Evolutionary conservation across 2,329 filamentous ascomycete genomes (phyloP), one percentile per base, ranked within the genome.

Genomic region (Xylaria sp.): DNA sequence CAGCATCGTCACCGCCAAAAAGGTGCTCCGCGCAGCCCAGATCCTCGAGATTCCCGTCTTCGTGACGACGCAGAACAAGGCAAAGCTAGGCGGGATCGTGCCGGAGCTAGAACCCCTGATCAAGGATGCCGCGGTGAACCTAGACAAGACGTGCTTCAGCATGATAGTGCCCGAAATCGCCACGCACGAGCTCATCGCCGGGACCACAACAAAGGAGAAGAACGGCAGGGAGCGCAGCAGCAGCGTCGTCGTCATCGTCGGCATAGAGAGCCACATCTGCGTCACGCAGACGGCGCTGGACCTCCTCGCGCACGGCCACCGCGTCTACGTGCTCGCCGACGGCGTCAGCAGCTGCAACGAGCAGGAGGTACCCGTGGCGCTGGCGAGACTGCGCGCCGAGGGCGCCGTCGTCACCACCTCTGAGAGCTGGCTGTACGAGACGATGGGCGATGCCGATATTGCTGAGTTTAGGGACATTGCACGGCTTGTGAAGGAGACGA

Each of bases 221-320:
- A 23, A 23, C n/a, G n/a, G 7, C n/a, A 48, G 20, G 7, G n/a
- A 20, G n/a, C 46, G n/a, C n/a, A 48, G n/a, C 75, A 28, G 28
- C 28, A 28, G 28, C 28, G 28, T 28, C 28, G 87, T 94, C 62
- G 91, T 93, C 64, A 89, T 98, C 71, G 91, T 97, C 18, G 95
- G 95, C 46, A 97, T 98, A 78, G 95, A 98, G 82, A 89, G 89
- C 49, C 95, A 98, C 82, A 96, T 98, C 79, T 98, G 95, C 84
- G 90, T 98, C 36, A 94, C 93, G 69, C 95, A 98, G 85, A 98
- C 95, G 51, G 89, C 93, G 18, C 85, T 98, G 51, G 95, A 98
- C 82, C 83, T 97, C 58, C 33, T 71, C 1, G 83, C 85, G 25
- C 86, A 86, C 1, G 94, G 94, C 0, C 93, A 97, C 80, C 84